phyloP scores from a whole-genome alignment of 306 rosid species.

The Coriaria nepalensis region DNA sequence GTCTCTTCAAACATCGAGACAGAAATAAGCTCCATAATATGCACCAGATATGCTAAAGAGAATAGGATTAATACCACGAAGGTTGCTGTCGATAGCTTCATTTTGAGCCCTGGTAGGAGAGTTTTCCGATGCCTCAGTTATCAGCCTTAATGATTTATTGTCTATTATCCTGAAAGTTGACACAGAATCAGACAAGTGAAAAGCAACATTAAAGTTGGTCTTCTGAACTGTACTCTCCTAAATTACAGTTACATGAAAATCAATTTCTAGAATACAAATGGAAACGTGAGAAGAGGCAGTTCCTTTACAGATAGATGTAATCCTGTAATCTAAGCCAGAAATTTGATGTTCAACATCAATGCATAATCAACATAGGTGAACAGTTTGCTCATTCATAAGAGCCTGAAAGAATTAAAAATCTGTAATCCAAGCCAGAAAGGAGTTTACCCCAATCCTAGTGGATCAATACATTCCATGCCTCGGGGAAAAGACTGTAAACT shows the following conservation, averaged over 20 bases:
- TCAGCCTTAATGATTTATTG: conserved; percentile 72
- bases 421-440: conserved; percentile 16
- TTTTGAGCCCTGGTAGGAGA: conserved; percentile 49
- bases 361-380: conserved; percentile 10
- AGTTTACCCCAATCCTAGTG: conserved; percentile 81
- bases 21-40: no score
- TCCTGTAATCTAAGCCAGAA: no score
- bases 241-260: neutral
- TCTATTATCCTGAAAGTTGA: conserved; percentile 66
- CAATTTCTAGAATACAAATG: neutral
- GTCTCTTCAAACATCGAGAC: no score
- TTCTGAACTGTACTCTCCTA: no score
- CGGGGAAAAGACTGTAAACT: conserved; percentile 78
- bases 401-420: conserved; percentile 6
- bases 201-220: no score
- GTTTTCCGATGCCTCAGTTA: conserved; percentile 50
- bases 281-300: no score
- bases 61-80: conserved; percentile 61
- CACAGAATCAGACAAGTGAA: conserved; percentile 20
- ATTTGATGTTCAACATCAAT: no score
- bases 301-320: no score
- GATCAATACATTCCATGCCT: conserved; percentile 96
- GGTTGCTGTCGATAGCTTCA: conserved; percentile 36
- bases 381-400: neutral
- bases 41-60: conserved; percentile 14